phyloP scores from a whole-genome alignment of 2,329 filamentous ascomycete species.

The Paecilomyces sp. region DNA sequence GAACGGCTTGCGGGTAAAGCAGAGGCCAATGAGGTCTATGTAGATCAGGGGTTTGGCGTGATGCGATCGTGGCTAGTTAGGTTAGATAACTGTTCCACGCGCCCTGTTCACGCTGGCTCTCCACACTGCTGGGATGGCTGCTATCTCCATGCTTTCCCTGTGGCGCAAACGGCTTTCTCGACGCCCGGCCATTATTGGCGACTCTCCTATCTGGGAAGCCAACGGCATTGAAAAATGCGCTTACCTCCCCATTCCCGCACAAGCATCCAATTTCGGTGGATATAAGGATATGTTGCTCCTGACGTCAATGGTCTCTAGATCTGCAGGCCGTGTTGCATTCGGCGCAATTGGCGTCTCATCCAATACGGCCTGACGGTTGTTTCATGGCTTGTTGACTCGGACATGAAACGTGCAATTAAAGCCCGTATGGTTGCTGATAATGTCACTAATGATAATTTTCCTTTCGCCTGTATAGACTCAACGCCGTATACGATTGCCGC shows the following conservation, averaged over 20 bases:
- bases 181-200: background rate
- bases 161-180: background rate
- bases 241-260: background rate
- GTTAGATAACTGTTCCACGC: background rate
- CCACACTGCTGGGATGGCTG: background rate
- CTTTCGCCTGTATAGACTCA: background rate
- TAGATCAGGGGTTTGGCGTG: conserved; percentile 1
- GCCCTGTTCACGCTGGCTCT: background rate
- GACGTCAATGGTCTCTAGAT: background rate
- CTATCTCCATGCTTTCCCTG: background rate
- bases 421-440: background rate
- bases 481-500: background rate
- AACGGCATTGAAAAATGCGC: background rate
- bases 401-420: background rate
- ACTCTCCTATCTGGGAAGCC: background rate
- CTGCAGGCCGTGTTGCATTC: background rate
- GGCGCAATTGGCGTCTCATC: background rate
- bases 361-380: background rate
- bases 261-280: background rate
- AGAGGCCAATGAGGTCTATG: background rate
- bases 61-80: background rate
- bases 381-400: background rate
- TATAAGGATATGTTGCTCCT: background rate
- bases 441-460: background rate
- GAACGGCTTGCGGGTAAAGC: background rate